phyloP scores from a whole-genome alignment of 495 filamentous ascomycete species.

The Parathielavia hyrcaniae region DNA sequence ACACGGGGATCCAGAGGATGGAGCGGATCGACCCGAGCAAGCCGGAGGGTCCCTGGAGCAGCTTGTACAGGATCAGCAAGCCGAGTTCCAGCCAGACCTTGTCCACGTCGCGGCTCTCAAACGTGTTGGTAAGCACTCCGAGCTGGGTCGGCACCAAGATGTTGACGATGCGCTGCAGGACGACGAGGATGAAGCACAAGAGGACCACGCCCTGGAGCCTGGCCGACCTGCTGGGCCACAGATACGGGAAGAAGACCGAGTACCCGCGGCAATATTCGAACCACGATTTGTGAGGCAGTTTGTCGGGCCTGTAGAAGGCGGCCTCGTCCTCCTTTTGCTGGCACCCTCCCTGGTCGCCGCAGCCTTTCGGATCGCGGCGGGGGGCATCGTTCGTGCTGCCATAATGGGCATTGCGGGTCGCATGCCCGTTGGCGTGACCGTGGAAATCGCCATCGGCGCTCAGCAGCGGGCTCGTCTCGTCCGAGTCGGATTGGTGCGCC shows the following conservation, averaged over 20 bases:
- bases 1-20: slow-evolving; percentile 88
- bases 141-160: slow-evolving; percentile 72
- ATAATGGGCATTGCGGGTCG: slow-evolving; percentile 24
- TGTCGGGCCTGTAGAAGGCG: slow-evolving; percentile 49
- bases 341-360: slow-evolving; percentile 24
- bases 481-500: slow-evolving; percentile 39
- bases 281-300: slow-evolving; percentile 40
- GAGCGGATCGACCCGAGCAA: slow-evolving; percentile 75
- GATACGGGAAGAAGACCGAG: slow-evolving; percentile 83
- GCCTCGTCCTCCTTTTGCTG: slow-evolving; percentile 41
- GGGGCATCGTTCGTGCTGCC: slow-evolving; percentile 25
- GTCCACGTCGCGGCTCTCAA: slow-evolving; percentile 35
- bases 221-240: slow-evolving; percentile 77
- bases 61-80: slow-evolving; percentile 70
- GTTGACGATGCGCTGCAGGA: slow-evolving; percentile 74
- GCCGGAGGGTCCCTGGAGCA: slow-evolving; percentile 84
- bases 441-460: slow-evolving; percentile 32
- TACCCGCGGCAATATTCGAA: slow-evolving; percentile 82
- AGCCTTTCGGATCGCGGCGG: slow-evolving; percentile 26
- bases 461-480: slow-evolving; percentile 48
- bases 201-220: slow-evolving; percentile 69
- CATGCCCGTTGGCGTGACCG: slow-evolving; percentile 29
- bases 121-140: slow-evolving; percentile 61
- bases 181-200: slow-evolving; percentile 68
- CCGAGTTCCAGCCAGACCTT: slow-evolving; percentile 51